Conservation (phyloP, 2,329 filamentous ascomycete genomes). For the Bipolaris gigantea region DNA sequence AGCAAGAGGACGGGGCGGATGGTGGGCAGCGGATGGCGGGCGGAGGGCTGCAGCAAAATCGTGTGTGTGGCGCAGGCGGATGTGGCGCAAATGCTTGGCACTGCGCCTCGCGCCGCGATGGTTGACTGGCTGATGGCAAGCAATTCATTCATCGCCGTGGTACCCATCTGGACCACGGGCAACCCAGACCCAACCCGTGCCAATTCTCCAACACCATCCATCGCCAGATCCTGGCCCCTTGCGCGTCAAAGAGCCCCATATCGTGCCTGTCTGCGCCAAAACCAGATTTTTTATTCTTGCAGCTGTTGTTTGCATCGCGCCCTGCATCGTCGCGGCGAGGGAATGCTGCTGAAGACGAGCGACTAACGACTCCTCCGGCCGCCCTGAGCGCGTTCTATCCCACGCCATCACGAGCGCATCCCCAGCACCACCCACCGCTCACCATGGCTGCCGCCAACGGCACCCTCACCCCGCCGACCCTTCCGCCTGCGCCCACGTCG, state of each 20-base stretch:
- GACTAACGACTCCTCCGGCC: slow-evolving; percentile 25
- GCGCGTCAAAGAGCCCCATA: slow-evolving; percentile 13
- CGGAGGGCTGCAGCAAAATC: slow-evolving; percentile 6
- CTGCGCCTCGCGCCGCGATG: slow-evolving; percentile 18
- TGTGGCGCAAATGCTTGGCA: slow-evolving; percentile 27
- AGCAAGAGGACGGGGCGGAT: slow-evolving; percentile 3
- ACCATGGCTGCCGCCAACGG: slow-evolving; percentile 44
- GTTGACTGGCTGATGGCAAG: not conserved
- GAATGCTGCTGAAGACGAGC: slow-evolving; percentile 18
- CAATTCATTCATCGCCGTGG: slow-evolving; percentile 22
- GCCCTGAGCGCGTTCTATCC: slow-evolving; percentile 41
- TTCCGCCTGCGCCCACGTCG: slow-evolving; percentile 32
- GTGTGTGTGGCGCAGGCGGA: slow-evolving; percentile 3
- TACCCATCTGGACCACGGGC: slow-evolving; percentile 23
- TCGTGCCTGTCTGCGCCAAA: not conserved
- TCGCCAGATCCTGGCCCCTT: slow-evolving; percentile 13
- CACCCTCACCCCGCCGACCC: slow-evolving; percentile 39
- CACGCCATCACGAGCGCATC: slow-evolving; percentile 39
- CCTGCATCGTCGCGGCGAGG: slow-evolving; percentile 4
- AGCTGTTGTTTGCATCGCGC: not conserved
- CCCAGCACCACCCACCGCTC: slow-evolving; percentile 33
- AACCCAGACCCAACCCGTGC: slow-evolving; percentile 19
- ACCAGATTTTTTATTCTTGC: not conserved
- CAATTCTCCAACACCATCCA: slow-evolving; percentile 20
- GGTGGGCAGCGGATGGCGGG: slow-evolving; percentile 12